Percentiles rank a stretch among this genome's conserved stretches.
These are phyloP conservation scores for Solanum stenotomum DNA, from an alignment of 257 asterid species.

Conservation along the genomic window DNA sequence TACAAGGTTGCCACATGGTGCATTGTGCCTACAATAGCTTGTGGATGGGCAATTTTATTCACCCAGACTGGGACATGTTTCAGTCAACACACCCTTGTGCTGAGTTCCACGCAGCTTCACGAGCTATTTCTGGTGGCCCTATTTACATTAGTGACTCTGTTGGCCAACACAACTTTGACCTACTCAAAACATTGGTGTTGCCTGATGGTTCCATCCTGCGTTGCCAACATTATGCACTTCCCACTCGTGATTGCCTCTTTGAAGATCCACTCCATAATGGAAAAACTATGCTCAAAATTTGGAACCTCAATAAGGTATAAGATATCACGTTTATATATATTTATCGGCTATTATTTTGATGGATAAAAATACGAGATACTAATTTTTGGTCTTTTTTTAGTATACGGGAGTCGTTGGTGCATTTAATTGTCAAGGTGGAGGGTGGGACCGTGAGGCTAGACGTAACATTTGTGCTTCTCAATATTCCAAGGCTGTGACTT, in stretches of 20 bases:
- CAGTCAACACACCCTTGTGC: conserved; percentile 96
- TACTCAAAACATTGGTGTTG: conserved; percentile 56
- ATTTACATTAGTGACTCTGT: conserved; percentile 74
- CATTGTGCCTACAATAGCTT: conserved; percentile 93
- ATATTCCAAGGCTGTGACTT: conserved; percentile 44
- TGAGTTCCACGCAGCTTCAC: conserved; percentile 83
- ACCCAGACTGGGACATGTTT: conserved; percentile 99
- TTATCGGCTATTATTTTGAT: background rate
- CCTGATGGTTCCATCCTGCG: conserved; percentile 82
- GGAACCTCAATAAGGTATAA: conserved; percentile 73
- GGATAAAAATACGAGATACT: background rate
- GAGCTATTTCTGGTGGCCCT: conserved; percentile 98
- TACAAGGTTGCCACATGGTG: conserved; percentile 98
- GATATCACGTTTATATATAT: background rate
- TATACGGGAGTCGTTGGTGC: conserved; percentile 84
- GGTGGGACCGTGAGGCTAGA: conserved; percentile 70
- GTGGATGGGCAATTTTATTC: conserved; percentile 96
- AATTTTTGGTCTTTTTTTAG: conserved; percentile 17
- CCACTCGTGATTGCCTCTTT: conserved; percentile 75
- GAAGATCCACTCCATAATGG: conserved; percentile 86
- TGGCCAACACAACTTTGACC: conserved; percentile 66
- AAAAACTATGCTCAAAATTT: conserved; percentile 77
- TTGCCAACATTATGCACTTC: conserved; percentile 69
- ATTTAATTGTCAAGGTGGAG: conserved; percentile 96
- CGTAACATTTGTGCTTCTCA: conserved; percentile 70